These are phyloP conservation scores for Komagataella phaffii DNA, from an alignment of 805 yeast species.

Conservation along the genomic window DNA sequence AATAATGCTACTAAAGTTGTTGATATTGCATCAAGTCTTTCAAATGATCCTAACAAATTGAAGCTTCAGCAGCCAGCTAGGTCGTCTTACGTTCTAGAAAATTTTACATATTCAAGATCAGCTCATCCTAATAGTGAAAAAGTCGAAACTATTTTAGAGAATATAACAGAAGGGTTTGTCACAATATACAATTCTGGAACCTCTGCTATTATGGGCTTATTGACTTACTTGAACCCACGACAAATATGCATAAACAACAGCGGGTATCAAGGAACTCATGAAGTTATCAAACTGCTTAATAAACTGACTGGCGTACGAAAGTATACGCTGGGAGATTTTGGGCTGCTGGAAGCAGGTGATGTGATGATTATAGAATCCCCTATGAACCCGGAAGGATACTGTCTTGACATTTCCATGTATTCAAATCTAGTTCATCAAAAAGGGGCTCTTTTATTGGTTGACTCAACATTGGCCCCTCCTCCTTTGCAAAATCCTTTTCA, in stretches of 20 bases:
- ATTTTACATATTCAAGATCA: slow-evolving; percentile 24
- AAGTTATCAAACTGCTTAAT: slow-evolving; percentile 28
- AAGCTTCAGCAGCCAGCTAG: not conserved
- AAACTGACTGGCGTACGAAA: slow-evolving; percentile 27
- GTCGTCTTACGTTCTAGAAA: slow-evolving; percentile 11
- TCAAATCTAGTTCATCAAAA: slow-evolving; percentile 28
- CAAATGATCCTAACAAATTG: not conserved
- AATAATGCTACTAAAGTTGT: not conserved
- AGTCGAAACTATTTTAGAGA: slow-evolving; percentile 30
- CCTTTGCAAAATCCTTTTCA: slow-evolving; percentile 39
- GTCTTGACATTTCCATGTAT: slow-evolving; percentile 25
- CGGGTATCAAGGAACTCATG: slow-evolving; percentile 39
- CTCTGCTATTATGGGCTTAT: slow-evolving; percentile 34
- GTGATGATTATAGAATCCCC: slow-evolving; percentile 39
- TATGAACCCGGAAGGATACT: slow-evolving; percentile 36
- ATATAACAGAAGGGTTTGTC: slow-evolving; percentile 29
- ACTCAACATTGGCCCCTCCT: slow-evolving; percentile 44
- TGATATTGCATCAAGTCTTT: not conserved
- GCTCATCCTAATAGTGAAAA: slow-evolving; percentile 33
- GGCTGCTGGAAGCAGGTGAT: slow-evolving; percentile 23
- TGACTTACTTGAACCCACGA: slow-evolving; percentile 32
- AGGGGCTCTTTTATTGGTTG: slow-evolving; percentile 31
- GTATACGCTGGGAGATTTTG: slow-evolving; percentile 19
- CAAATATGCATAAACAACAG: slow-evolving; percentile 29
- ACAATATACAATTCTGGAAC: slow-evolving; percentile 37